phyloP scores from a whole-genome alignment of 2,329 filamentous ascomycete genomes.

The Alternaria triticimaculans region DNA sequence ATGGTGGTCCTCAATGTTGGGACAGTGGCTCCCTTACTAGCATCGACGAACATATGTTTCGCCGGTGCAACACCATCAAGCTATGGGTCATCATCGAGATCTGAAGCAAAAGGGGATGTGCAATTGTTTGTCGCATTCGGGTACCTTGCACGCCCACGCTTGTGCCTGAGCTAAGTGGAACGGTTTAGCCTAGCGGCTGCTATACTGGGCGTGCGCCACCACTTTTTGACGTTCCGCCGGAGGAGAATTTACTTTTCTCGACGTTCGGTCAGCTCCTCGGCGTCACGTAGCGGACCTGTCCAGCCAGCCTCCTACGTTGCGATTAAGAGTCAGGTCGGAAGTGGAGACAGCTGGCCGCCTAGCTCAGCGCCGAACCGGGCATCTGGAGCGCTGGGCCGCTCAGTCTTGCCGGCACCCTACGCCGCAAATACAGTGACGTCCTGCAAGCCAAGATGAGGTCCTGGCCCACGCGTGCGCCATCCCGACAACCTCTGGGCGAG shows the following conservation, averaged over 20 bases:
- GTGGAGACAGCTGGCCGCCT: background rate
- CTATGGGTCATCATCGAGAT: constrained; percentile 1
- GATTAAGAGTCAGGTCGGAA: background rate
- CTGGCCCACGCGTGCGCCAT: background rate
- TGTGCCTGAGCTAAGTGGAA: constrained; percentile 7
- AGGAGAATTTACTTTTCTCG: constrained; percentile 10
- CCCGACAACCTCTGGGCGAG: background rate
- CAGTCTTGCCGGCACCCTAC: background rate
- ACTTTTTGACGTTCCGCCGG: constrained; percentile 4
- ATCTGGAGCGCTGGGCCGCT: background rate
- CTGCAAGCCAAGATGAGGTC: constrained; percentile 1
- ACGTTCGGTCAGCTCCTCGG: constrained; percentile 4
- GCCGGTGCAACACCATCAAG: constrained; percentile 1
- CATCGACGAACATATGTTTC: constrained; percentile 4
- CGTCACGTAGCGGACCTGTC: constrained; percentile 5
- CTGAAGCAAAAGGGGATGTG: background rate
- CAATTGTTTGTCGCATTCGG: constrained; percentile 1
- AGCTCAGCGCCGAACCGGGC: constrained; percentile 1
- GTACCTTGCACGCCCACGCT: constrained; percentile 4
- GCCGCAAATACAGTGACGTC: background rate
- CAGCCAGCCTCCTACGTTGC: constrained; percentile 5
- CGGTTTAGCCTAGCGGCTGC: constrained; percentile 9
- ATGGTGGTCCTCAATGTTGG: constrained; percentile 6
- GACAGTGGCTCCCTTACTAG: constrained; percentile 1
- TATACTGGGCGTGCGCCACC: constrained; percentile 7